Evolutionary conservation across 2,329 filamentous ascomycete species (phyloP), one percentile per base, ranked within the genome.

Genomic region (Stenocarpella maydis): DNA sequence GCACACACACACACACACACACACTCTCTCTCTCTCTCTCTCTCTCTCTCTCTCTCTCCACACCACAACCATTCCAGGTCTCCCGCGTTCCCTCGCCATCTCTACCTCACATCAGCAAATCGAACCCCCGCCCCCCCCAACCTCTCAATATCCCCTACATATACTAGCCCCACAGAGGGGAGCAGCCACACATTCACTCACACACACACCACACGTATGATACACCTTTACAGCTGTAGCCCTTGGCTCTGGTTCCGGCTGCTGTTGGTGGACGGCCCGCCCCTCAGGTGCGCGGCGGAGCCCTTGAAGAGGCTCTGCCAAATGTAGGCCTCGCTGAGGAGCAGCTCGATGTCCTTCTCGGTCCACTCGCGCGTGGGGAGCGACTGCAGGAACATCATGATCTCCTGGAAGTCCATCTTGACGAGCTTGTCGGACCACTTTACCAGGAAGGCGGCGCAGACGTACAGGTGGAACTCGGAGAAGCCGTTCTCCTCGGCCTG

Each of bases 351-450:
- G 77, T 99, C 96, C 83, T 98, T 98, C 78, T 98, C 96, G 1
- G 94, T 98, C 96, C 96, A 99, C 67, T 91, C 88, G 74, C 92
- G 91, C 8, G 97, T 99, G 3, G 97, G 96, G 69, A 99, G 83
- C 53, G 94, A 93, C 82, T 99, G 96, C 67, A 99, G 83, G 78
- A 99, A 99, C 95, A 99, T 99, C 95, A 99, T 98, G 70, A 97
- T 91, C 80, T 98, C 95, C 83, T 98, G 87, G 74, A 98, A 98
- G 79, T 99, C 96, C 95, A 98, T 98, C 80, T 94, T 96, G 71
- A 95, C 87, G 54, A 99, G 86, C 78, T 97, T 94, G 74, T 96
- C 92, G 8, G 95, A 97, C 97, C 97, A 99, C 80, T 99, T 99
- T 65, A 98, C 96, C 31, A 99, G 85, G 78, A 99, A 98, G 6